These are phyloP conservation scores for Trametes polyzona DNA, from an alignment of 1,284 basidiomycete species.

Conservation along the genomic window DNA sequence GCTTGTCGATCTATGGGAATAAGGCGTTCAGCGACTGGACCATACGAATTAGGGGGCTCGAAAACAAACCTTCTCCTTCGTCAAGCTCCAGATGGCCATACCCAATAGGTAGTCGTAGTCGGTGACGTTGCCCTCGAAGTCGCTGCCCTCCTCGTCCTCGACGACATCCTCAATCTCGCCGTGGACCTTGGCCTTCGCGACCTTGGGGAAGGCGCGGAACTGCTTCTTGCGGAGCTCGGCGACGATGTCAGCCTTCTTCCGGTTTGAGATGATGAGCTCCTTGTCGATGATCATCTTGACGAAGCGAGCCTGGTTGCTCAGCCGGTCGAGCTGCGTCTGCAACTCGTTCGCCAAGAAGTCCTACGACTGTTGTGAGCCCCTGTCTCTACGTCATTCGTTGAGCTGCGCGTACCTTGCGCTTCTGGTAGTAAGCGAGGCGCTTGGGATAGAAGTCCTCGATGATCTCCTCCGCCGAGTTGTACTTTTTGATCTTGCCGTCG, in stretches of 20 bases:
- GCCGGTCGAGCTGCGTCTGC: conserved; percentile 80
- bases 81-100: conserved; percentile 96
- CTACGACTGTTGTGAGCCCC: conserved; percentile 42
- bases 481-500: conserved; percentile 96
- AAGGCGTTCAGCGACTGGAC: neutral
- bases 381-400: neutral
- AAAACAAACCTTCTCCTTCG: conserved; percentile 82
- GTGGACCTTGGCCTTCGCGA: conserved; percentile 67
- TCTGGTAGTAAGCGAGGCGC: conserved; percentile 90
- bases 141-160: conserved; percentile 56
- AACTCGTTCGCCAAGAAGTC: conserved; percentile 88
- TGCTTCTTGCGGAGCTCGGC: conserved; percentile 81
- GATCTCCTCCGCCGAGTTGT: conserved; percentile 89
- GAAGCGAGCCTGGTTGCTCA: conserved; percentile 97
- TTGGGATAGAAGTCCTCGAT: conserved; percentile 93
- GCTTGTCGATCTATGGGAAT: conserved; percentile 75
- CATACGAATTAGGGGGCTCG: neutral
- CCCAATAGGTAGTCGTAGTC: conserved; percentile 96
- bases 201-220: conserved; percentile 91
- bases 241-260: conserved; percentile 90
- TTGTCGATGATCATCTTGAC: conserved; percentile 95
- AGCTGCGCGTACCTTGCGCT: conserved; percentile 76
- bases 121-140: conserved; percentile 44
- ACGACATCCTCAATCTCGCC: conserved; percentile 73
- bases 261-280: conserved; percentile 89